Evolutionary conservation across 495 filamentous ascomycete species (phyloP), one percentile per base, ranked within the genome.

Genomic region (Aspergillus sparsus): DNA sequence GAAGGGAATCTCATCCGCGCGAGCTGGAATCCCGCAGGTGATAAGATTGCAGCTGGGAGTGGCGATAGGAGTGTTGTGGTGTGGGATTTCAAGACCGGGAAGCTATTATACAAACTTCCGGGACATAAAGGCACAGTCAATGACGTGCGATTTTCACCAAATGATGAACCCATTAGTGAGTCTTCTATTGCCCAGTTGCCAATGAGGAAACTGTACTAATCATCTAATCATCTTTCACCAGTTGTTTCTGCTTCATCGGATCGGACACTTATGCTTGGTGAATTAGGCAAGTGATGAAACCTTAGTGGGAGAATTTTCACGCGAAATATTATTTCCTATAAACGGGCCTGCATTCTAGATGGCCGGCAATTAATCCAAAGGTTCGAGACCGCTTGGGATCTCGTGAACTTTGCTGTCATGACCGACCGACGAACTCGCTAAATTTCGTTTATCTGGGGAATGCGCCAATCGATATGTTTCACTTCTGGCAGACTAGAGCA

Each of bases 111-210:
- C 77, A 97, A 97, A 71, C 78, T 99, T 51, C 94, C 94, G 0
- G 94, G 94, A 0, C 94, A 99, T 68, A 93, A 92, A 72, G 94
- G 95, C 11, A 89, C 91, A 2, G 95, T 98, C 45, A 98, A 98
- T 68, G 93, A 93, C 71, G 93, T 93, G 54, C 86, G 92, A 63
- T 93, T 99, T 68, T 89, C 89, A 36, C 92, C 94, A 2, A 78
- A 78, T 45, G 85, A 85, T 44, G 93, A 96, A 62, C 91, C 93
- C 45, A 88, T 98, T 50, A 86, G 93, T 97, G 81, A 86, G 93
- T 89, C 12, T 6, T 11, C 52, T 49, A 9, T 5, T 74, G n/a
- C 32, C 5, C 10, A 51, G 10, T 8, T 46, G 9, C 1, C 35
- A 1, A n/a, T 21, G 33, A 7, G 13, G 18, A 31, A 7, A 10